phyloP scores from a whole-genome alignment of 192 early-diverging fungal genomes.

The Coemansia sp. region DNA sequence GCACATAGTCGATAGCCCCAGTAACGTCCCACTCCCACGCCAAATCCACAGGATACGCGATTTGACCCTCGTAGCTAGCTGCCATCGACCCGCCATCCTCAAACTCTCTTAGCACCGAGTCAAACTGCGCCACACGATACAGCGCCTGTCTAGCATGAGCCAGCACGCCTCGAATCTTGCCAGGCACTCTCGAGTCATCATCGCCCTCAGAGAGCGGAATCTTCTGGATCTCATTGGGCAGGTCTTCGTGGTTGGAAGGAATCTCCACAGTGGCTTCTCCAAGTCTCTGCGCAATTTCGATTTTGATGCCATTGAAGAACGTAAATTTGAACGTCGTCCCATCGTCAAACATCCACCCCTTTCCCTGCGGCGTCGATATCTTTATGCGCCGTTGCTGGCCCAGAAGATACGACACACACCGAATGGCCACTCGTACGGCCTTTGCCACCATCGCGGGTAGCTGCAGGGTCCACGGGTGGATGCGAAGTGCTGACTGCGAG shows the following conservation, averaged over 20 bases:
- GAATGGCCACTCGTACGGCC: slow-evolving; percentile 49
- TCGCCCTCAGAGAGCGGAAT: slow-evolving; percentile 15
- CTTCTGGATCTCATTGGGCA: slow-evolving; percentile 53
- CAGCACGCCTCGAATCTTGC: slow-evolving; percentile 33
- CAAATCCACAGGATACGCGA: slow-evolving; percentile 25
- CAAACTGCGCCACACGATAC: slow-evolving; percentile 16
- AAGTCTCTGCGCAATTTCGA: slow-evolving; percentile 38
- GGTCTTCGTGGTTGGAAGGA: slow-evolving; percentile 34
- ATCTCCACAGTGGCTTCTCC: slow-evolving; percentile 48
- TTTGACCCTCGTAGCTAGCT: slow-evolving; percentile 9
- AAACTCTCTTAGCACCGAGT: slow-evolving; percentile 22
- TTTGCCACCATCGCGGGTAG: slow-evolving; percentile 33
- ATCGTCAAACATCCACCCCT: slow-evolving; percentile 69
- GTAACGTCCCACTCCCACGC: slow-evolving; percentile 17
- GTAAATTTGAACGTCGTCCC: slow-evolving; percentile 59
- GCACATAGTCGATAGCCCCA: slow-evolving; percentile 15
- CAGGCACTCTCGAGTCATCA: slow-evolving; percentile 16
- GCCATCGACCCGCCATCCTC: slow-evolving; percentile 14
- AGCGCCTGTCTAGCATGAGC: slow-evolving; percentile 27
- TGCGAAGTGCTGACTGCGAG: background rate
- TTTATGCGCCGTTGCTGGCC: slow-evolving; percentile 65
- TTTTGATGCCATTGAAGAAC: slow-evolving; percentile 65
- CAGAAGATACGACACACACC: slow-evolving; percentile 57
- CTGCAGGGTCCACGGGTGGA: slow-evolving; percentile 21
- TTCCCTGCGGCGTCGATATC: slow-evolving; percentile 70